phyloP scores from a whole-genome alignment of 2,329 filamentous ascomycete species.

The Sporothrix euskadiensis region DNA sequence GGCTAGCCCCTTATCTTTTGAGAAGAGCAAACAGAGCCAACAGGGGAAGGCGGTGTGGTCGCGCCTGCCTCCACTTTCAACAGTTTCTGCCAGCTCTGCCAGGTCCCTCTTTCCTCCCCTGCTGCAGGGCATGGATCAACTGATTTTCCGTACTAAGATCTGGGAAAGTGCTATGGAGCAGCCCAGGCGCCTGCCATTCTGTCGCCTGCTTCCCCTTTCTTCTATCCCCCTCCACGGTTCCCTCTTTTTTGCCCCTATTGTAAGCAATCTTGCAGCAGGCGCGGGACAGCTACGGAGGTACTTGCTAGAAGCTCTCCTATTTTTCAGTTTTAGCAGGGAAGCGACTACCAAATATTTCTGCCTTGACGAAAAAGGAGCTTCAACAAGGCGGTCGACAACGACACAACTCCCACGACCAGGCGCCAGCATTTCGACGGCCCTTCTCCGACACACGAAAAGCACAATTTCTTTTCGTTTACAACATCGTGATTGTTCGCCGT shows the following conservation, averaged over 20 bases:
- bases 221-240: slow-evolving; percentile 20
- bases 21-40: neutral
- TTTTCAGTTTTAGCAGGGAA: slow-evolving; percentile 11
- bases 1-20: slow-evolving; percentile 15
- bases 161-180: slow-evolving; percentile 12
- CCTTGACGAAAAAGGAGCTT: slow-evolving; percentile 26
- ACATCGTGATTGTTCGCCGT: neutral
- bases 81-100: slow-evolving; percentile 12
- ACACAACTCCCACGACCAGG: neutral
- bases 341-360: slow-evolving; percentile 27
- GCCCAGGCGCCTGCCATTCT: neutral
- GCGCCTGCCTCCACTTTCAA: slow-evolving; percentile 9
- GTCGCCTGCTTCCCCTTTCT: slow-evolving; percentile 14
- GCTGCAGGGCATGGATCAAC: slow-evolving; percentile 32
- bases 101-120: slow-evolving; percentile 6
- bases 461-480: neutral
- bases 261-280: slow-evolving; percentile 16
- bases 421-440: slow-evolving; percentile 8
- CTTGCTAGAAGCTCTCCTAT: slow-evolving; percentile 23
- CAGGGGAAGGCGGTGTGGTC: slow-evolving; percentile 18
- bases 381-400: neutral
- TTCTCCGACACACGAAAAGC: neutral
- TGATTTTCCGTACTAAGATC: slow-evolving; percentile 30
- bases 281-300: slow-evolving; percentile 16
- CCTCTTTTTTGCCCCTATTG: slow-evolving; percentile 25